phyloP scores from a whole-genome alignment of 2,329 filamentous ascomycete genomes.

The Beauveria pseudobassiana region DNA sequence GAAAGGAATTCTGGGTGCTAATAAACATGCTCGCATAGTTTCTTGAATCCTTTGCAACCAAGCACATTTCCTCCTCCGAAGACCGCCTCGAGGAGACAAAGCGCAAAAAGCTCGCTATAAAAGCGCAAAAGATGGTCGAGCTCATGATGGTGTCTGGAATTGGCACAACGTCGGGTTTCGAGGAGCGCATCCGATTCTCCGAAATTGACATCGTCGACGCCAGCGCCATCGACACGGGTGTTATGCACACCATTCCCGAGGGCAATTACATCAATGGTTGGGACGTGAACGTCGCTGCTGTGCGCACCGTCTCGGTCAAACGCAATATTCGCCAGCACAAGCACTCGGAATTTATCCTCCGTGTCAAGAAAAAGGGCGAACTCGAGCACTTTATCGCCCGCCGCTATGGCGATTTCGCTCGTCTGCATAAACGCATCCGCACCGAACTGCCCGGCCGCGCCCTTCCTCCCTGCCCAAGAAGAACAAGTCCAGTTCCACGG shows the following conservation, averaged over 20 bases:
- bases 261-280: constrained; percentile 91
- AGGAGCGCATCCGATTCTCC: constrained; percentile 92
- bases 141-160: constrained; percentile 99
- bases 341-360: constrained; percentile 87
- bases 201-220: constrained; percentile 96
- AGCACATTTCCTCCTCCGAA: constrained; percentile 94
- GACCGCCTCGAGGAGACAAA: constrained; percentile 96
- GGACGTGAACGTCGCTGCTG: constrained; percentile 93
- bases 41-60: constrained; percentile 92
- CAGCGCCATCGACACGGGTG: constrained; percentile 82
- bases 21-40: constrained; percentile 50
- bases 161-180: constrained; percentile 90
- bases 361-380: constrained; percentile 71
- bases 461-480: constrained; percentile 78
- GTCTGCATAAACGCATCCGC: constrained; percentile 70
- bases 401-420: constrained; percentile 80
- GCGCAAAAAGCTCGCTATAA: constrained; percentile 80
- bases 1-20: neutral
- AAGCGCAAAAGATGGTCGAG: constrained; percentile 93
- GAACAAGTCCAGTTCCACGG: constrained; percentile 72
- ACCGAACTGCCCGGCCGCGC: constrained; percentile 87
- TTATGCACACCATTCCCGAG: constrained; percentile 80
- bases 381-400: constrained; percentile 73
- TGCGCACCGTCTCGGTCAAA: constrained; percentile 72
- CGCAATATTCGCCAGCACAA: constrained; percentile 84